A percentile compares a stretch with the other conserved stretches of the same genome.
Evolutionary conservation across 306 rosid genomes (phyloP).

Genomic region (Quercus agrifolia): DNA sequence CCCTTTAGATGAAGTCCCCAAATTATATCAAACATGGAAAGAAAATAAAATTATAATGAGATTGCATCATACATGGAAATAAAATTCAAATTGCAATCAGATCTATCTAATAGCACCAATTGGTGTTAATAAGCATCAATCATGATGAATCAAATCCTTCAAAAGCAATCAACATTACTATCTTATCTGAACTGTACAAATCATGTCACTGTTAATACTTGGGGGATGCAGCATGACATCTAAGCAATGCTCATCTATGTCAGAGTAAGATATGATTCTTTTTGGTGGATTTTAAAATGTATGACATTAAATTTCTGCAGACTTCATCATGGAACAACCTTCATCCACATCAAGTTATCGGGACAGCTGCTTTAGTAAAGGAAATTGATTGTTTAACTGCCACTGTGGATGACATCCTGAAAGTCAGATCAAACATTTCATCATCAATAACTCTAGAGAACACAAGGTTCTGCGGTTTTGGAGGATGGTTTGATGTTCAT

Average conservation of each 20-base stretch:
- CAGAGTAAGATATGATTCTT: conserved; percentile 22
- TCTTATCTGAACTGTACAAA: no score
- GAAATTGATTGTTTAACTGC: conserved; percentile 92
- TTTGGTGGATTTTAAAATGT: conserved; percentile 1
- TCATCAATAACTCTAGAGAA: conserved; percentile 51
- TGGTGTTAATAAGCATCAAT: no score
- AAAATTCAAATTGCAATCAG: no score
- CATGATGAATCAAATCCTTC: no score
- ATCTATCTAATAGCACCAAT: no score
- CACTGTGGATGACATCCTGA: conserved; percentile 69
- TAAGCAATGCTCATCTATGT: not conserved
- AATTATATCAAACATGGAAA: no score
- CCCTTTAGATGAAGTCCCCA: no score
- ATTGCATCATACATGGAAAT: no score
- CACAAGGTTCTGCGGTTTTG: conserved; percentile 72
- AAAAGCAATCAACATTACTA: no score
- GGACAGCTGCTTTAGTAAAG: conserved; percentile 68
- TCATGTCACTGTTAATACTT: not conserved
- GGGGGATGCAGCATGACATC: not conserved
- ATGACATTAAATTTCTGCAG: conserved; percentile 39
- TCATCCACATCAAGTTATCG: conserved; percentile 87
- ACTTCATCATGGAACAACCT: conserved; percentile 90
- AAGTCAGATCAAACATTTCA: conserved; percentile 55
- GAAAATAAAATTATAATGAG: no score
- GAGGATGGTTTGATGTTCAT: conserved; percentile 99